These are phyloP conservation scores for Spencermartinsiella ligniputridi DNA, from an alignment of 1,139 yeast genomes.

Conservation along the genomic window DNA sequence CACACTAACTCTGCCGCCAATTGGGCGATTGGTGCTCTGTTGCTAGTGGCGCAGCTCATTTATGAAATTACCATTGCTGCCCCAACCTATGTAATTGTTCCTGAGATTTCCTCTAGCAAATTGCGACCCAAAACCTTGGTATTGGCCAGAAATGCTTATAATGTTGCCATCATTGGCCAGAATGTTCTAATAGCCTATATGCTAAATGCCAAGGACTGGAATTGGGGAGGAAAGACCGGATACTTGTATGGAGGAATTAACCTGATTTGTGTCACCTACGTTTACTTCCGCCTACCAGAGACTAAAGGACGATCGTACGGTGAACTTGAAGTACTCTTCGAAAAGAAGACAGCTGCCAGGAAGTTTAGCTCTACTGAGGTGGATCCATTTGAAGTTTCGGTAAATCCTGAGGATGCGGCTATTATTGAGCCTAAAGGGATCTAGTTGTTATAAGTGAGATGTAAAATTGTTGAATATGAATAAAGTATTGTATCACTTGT, in stretches of 20 bases:
- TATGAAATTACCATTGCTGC: slow-evolving; percentile 56
- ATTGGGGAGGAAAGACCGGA: slow-evolving; percentile 54
- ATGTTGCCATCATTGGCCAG: slow-evolving; percentile 38
- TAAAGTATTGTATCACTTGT: background rate
- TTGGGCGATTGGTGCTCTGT: slow-evolving; percentile 13
- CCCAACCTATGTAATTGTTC: slow-evolving; percentile 48
- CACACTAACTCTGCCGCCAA: slow-evolving; percentile 2
- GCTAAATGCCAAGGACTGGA: slow-evolving; percentile 53
- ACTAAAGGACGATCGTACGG: slow-evolving; percentile 53
- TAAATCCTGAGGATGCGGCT: slow-evolving; percentile 15
- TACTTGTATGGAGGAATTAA: slow-evolving; percentile 52
- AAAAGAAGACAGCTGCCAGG: slow-evolving; percentile 44
- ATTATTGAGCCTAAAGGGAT: background rate
- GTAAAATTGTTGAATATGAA: background rate
- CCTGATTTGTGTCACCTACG: slow-evolving; percentile 34
- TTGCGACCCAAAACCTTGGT: slow-evolving; percentile 52
- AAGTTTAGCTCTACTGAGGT: slow-evolving; percentile 35
- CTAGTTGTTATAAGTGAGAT: background rate
- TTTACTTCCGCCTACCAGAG: slow-evolving; percentile 54
- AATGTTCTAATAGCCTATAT: slow-evolving; percentile 48
- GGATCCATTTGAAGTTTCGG: slow-evolving; percentile 25
- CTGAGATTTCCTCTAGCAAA: slow-evolving; percentile 51
- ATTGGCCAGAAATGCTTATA: slow-evolving; percentile 46
- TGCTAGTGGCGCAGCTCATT: slow-evolving; percentile 27
- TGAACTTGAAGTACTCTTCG: slow-evolving; percentile 43